Evolutionary conservation across 768 basidiomycete species (phyloP), one percentile per base, ranked within the genome.

Genomic region (Mycena olivaceomarginata): DNA sequence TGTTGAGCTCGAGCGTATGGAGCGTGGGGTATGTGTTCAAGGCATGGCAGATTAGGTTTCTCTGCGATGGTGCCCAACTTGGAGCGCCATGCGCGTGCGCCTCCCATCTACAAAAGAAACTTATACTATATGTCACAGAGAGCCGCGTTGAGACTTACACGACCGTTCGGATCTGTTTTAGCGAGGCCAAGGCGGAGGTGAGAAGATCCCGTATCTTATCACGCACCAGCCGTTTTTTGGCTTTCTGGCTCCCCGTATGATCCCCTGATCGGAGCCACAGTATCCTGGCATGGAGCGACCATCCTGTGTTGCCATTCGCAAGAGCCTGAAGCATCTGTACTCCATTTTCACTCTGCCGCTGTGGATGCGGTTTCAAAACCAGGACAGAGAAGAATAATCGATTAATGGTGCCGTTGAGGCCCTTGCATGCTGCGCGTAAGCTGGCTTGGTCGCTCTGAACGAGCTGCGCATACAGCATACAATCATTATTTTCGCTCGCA

Each of bases 281-380:
- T n/a, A 15, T 53, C 2, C 8, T 20, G 8, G 51, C 64, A 20
- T 67, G 15, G 7, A 48, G 43, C n/a, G 65, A 48, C 43, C 65
- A 67, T 18, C 56, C 65, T 11, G 65, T 67, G 15, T 48, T 15
- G 37, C 65, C 46, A 13, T 11, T 51, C 25, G 43, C 65, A 67
- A 67, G 65, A 18, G 25, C 43, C 45, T 48, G n/a, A 25, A 67
- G 43, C 65, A 48, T 48, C 45, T 67, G 45, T 5, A 67, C 25
- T 31, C 56, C 22, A 48, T 67, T 25, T 20, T 48, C 65, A 46
- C 65, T n/a, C 45, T 48, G 43, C 12, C 12, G 45, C 11, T 48
- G n/a, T 67, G 22, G 43, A 40, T 18, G 9, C 45, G 25, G 15
- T 51, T 10, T 67, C 65, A 67, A 67, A 46, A 31, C 25, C 56